These are phyloP conservation scores for Corynespora cassiicola DNA, from an alignment of 2,329 filamentous ascomycete species.

Conservation along the genomic window DNA sequence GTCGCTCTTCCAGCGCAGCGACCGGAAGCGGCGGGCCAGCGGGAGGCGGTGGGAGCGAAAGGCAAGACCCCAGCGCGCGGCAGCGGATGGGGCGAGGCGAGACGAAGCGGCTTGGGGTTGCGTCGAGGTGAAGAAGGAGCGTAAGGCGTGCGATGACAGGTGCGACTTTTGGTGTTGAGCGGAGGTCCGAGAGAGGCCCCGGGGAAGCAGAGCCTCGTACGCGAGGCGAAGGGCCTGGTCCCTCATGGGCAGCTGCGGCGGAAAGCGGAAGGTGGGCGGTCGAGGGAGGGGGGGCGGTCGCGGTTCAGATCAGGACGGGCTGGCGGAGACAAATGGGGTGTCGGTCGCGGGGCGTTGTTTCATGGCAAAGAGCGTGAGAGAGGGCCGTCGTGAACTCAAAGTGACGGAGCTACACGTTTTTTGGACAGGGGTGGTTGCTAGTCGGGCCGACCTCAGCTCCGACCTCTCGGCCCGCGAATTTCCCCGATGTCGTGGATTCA, in stretches of 20 bases:
- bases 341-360: constrained; percentile 14
- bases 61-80: too few relatives aligned
- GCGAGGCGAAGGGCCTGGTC: constrained; percentile 27
- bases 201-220: constrained; percentile 30
- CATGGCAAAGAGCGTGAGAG: too few relatives aligned
- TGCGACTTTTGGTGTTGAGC: too few relatives aligned
- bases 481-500: not conserved
- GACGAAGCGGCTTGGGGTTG: too few relatives aligned
- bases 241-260: constrained; percentile 26
- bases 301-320: too few relatives aligned
- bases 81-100: too few relatives aligned
- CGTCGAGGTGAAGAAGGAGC: constrained; percentile 36
- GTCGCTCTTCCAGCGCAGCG: constrained; percentile 46
- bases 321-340: constrained; percentile 5
- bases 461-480: not conserved
- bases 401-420: constrained; percentile 2
- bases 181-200: constrained; percentile 12
- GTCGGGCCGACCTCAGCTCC: constrained; percentile 3
- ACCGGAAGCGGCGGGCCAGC: constrained; percentile 35
- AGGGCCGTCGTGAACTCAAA: too few relatives aligned
- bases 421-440: constrained; percentile 7
- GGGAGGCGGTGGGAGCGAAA: constrained; percentile 25
- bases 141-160: constrained; percentile 21
- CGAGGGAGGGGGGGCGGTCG: too few relatives aligned
- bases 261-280: too few relatives aligned